Percentiles rank a stretch among this genome's conserved stretches.
phyloP scores from a whole-genome alignment of 306 rosid species.

The Ziziphus jujuba region DNA sequence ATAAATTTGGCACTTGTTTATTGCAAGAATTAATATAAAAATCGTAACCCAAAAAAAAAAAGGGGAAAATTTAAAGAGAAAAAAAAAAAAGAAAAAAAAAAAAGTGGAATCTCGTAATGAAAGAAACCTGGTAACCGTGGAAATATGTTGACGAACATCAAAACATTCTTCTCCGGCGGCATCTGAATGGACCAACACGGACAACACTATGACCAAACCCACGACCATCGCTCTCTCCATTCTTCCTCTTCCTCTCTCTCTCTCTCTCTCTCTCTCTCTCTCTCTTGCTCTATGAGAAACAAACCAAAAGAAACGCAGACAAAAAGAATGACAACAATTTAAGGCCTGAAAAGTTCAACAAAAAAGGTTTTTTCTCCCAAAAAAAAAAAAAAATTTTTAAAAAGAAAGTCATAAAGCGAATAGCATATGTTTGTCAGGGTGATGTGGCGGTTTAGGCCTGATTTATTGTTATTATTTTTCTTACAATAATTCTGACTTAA shows the following conservation, averaged over 20 bases:
- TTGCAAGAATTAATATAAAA: background rate
- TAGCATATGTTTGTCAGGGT: too few relatives aligned
- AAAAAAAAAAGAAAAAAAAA: too few relatives aligned
- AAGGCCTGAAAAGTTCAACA: too few relatives aligned
- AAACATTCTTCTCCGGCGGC: slow-evolving; percentile 56
- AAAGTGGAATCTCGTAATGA: slow-evolving; percentile 1
- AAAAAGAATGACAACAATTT: too few relatives aligned
- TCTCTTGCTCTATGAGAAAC: background rate
- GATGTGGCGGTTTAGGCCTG: too few relatives aligned
- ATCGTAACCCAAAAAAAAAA: background rate
- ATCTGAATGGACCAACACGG: slow-evolving; percentile 21
- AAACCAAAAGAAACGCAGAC: background rate
- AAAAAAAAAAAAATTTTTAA: too few relatives aligned
- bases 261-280: background rate
- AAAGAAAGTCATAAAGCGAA: too few relatives aligned
- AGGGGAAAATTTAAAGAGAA: background rate
- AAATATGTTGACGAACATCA: slow-evolving; percentile 69
- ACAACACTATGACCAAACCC: slow-evolving; percentile 27
- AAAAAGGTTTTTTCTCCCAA: too few relatives aligned
- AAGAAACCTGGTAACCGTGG: slow-evolving; percentile 73
- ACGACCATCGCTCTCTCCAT: slow-evolving; percentile 10
- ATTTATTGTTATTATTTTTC: too few relatives aligned
- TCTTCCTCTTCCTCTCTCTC: slow-evolving; percentile 6
- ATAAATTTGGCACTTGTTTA: background rate
- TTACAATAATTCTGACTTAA: too few relatives aligned